Evolutionary conservation across 2,329 filamentous ascomycete genomes (phyloP).

Genomic region (Calycina herbarum): DNA sequence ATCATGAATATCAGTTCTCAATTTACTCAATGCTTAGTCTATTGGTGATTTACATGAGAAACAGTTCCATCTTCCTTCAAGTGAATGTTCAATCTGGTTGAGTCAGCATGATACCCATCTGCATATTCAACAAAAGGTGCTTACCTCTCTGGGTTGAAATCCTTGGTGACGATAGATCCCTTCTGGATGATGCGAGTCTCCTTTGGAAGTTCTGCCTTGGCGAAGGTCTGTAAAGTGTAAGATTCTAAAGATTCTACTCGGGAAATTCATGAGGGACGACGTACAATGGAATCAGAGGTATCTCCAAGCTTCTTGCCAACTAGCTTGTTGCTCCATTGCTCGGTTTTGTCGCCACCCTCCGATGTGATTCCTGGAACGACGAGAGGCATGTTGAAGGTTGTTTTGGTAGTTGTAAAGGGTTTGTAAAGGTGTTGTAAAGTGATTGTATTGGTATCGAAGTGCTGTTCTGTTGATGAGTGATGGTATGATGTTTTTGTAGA

Average conservation of each 20-base stretch:
- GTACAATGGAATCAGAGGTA: constrained; percentile 53
- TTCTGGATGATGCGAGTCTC: constrained; percentile 57
- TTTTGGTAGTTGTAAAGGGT: constrained; percentile 19
- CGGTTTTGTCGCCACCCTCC: constrained; percentile 42
- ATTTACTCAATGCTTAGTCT: constrained; percentile 4
- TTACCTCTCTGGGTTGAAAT: constrained; percentile 45
- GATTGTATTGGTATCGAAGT: constrained; percentile 18
- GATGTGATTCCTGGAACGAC: constrained; percentile 59
- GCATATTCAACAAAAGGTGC: not conserved
- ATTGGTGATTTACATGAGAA: constrained; percentile 53
- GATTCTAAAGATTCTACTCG: constrained; percentile 10
- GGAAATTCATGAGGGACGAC: constrained; percentile 22
- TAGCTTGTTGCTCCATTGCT: constrained; percentile 62
- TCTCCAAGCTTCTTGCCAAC: constrained; percentile 63
- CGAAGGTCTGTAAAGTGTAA: constrained; percentile 51
- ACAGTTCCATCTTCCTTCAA: constrained; percentile 61
- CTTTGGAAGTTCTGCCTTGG: constrained; percentile 59
- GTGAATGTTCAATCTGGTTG: constrained; percentile 55
- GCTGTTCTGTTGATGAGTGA: not conserved
- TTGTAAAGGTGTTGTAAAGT: constrained; percentile 16
- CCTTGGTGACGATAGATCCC: constrained; percentile 58
- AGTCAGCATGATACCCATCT: constrained; percentile 10
- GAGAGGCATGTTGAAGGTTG: constrained; percentile 58
- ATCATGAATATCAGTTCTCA: not conserved
- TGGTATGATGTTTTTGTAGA: constrained; percentile 8